Percentiles rank a stretch among this genome's conserved stretches.
These are phyloP conservation scores for Diaporthe aspalathi DNA, from an alignment of 2,329 filamentous ascomycete genomes.

Conservation along the genomic window DNA sequence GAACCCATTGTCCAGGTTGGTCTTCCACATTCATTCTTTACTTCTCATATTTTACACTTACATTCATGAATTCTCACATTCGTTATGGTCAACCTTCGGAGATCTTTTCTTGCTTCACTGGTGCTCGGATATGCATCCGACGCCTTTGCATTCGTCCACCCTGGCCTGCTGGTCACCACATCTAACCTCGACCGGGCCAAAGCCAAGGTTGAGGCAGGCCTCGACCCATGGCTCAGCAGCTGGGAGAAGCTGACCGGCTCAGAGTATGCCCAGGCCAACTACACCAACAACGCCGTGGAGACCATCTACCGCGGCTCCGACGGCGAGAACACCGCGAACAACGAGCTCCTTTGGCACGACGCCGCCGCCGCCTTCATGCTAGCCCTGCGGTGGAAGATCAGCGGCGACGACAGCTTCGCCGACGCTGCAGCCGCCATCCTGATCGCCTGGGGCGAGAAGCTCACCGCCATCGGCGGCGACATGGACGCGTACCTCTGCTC, in stretches of 20 bases:
- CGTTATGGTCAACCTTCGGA: constrained; percentile 16
- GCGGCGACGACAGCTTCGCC: constrained; percentile 50
- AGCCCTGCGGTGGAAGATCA: constrained; percentile 55
- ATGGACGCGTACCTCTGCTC: constrained; percentile 53
- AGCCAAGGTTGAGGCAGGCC: constrained; percentile 12
- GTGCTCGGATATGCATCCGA: background rate
- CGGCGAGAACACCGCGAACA: constrained; percentile 9
- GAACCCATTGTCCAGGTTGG: background rate
- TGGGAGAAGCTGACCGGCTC: constrained; percentile 24
- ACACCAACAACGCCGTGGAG: constrained; percentile 21
- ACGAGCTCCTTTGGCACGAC: constrained; percentile 28
- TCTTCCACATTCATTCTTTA: background rate
- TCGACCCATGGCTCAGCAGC: constrained; percentile 33
- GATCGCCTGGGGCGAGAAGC: constrained; percentile 51
- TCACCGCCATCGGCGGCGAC: constrained; percentile 49
- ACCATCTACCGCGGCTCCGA: constrained; percentile 30
- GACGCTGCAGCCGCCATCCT: constrained; percentile 52
- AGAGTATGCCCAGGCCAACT: constrained; percentile 15
- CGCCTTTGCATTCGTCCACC: constrained; percentile 32
- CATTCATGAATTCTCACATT: background rate
- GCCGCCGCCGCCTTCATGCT: constrained; percentile 36
- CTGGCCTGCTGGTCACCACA: constrained; percentile 32
- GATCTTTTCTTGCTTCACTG: background rate
- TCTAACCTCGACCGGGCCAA: constrained; percentile 30
- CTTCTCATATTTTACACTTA: background rate